Percentiles rank a stretch among this genome's conserved stretches.
Conservation (phyloP, 768 basidiomycete species). For the Phallus indusiatus region DNA sequence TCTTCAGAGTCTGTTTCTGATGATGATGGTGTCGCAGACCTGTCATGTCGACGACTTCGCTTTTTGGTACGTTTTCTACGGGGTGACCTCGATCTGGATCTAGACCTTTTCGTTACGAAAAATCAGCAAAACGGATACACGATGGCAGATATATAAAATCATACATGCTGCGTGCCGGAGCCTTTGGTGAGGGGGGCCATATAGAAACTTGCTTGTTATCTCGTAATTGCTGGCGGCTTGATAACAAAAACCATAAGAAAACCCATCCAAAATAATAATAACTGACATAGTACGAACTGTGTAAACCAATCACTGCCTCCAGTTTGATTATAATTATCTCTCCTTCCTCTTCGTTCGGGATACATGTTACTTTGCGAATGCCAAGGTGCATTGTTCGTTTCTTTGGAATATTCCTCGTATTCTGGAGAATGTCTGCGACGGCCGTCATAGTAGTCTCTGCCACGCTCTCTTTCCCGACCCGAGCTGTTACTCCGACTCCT, state of each 20-base stretch:
- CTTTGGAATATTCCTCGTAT: slow-evolving; percentile 4
- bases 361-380: slow-evolving; percentile 51
- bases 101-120: not conserved
- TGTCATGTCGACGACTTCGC: slow-evolving; percentile 38
- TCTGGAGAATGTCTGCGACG: slow-evolving; percentile 4
- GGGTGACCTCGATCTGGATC: slow-evolving; percentile 44
- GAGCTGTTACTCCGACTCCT: not conserved
- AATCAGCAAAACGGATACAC: not conserved
- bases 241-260: not conserved
- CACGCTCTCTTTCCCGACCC: not conserved
- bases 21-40: slow-evolving; percentile 28
- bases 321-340: slow-evolving; percentile 27
- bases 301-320: slow-evolving; percentile 50
- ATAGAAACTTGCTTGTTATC: slow-evolving; percentile 45
- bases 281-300: slow-evolving; percentile 34
- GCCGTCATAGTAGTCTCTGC: not conserved
- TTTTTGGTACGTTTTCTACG: slow-evolving; percentile 33
- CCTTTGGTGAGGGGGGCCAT: slow-evolving; percentile 82
- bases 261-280: not conserved
- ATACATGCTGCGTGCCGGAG: slow-evolving; percentile 47
- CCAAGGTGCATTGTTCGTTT: slow-evolving; percentile 25
- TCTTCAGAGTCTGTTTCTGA: slow-evolving; percentile 33
- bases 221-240: slow-evolving; percentile 63
- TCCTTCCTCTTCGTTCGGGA: slow-evolving; percentile 25
- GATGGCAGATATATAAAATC: slow-evolving; percentile 14